A percentile compares a stretch with the other conserved stretches of the same genome.
phyloP scores from a whole-genome alignment of 352 stramenopile species.

The Globisporangium paroecandrum region DNA sequence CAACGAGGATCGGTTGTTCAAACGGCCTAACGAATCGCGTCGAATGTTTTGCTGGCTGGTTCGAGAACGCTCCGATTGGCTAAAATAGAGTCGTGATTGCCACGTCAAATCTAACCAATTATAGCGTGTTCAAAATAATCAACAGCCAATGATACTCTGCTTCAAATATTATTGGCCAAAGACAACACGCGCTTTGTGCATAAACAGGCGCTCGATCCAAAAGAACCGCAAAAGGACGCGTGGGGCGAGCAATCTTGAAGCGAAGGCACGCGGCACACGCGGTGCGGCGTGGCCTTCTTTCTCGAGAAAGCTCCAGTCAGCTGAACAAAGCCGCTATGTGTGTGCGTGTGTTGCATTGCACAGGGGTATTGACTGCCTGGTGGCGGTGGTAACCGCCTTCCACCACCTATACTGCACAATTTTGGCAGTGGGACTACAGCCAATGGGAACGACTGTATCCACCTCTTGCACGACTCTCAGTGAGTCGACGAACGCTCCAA shows the following conservation, averaged over 20 bases:
- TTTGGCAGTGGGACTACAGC: background rate
- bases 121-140: background rate
- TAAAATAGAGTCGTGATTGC: background rate
- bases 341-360: no score
- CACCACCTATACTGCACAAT: background rate
- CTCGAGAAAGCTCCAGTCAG: background rate
- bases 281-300: background rate
- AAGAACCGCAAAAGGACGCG: background rate
- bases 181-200: background rate
- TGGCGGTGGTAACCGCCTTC: background rate
- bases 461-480: background rate
- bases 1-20: background rate
- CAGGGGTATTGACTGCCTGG: background rate
- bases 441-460: background rate
- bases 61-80: background rate
- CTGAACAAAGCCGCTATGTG: background rate
- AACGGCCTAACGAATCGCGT: background rate
- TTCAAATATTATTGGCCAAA: background rate
- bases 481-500: background rate
- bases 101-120: background rate
- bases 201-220: background rate
- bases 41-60: background rate
- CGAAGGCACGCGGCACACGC: slow-evolving; percentile 3
- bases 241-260: slow-evolving; percentile 5
- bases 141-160: background rate